Evolutionary conservation across 2,329 filamentous ascomycete genomes (phyloP), one percentile per base, ranked within the genome.

Genomic region (Penicillium oxalicum): DNA sequence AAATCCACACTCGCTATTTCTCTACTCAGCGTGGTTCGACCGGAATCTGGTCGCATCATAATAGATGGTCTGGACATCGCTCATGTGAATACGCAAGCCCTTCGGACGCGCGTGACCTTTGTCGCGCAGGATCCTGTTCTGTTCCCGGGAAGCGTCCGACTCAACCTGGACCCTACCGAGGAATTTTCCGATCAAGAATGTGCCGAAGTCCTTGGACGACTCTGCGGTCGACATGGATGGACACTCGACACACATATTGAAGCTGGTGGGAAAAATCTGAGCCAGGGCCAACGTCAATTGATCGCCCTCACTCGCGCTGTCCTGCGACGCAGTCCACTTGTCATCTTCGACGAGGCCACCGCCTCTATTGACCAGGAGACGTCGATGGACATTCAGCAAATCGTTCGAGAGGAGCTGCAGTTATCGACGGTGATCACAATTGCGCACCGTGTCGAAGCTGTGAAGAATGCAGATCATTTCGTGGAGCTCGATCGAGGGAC

Each of bases 1-100:
- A 95, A 95, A 68, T 89, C 84, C 44, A 94, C 88, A 0, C 77
- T 91, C 1, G 81, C 82, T 0, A 67, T 84, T 1, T 74, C 79
- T 0, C 69, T 86, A 1, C 75, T 86, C 0, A 80, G 76, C 4
- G 81, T 77, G 9, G 63, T 82, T 11, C 61, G 73, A 0, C 78
- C 81, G 0, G 72, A 76, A 35, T 69, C 65, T 2, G 83, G 83
- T 4, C 69, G 68, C 2, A 84, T 86, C 38, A 56, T 77, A 3
- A 76, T 86, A 44, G 83, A 85, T 56, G 74, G 73, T 24, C 72
- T 85, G 12, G 79, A 86, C 53, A 77, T 84, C 32, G 71, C 79
- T 0, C 74, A 75, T 26, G 79, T 85, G 9, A 74, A 77, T 53
- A 81, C 75, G 9, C 78, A 84, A 59, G 71, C 76, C 0, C 72